Base-by-base conservation (phyloP, 2,329 filamentous ascomycete genomes). In the Sphaceloma murrayae region DNA sequence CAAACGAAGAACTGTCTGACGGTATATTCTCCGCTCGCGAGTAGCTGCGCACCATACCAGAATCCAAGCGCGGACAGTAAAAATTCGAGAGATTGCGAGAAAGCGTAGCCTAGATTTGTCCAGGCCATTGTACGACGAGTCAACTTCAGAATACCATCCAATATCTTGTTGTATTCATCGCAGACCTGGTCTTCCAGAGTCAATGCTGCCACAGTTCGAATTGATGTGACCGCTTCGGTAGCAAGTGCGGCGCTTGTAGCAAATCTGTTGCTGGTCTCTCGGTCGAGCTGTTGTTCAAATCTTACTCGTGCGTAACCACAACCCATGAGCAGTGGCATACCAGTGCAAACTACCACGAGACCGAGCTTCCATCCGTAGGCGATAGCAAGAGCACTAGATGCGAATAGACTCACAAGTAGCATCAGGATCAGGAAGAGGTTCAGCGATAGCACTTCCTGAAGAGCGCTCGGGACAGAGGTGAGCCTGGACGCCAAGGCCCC, bases 281-380 rank as follows among this genome's bases (percentile, higher is more conserved):
- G 69, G 49, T 83, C 79, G 47, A 85, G 84, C 49, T 78, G 66
- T n/a, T 77, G 59, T 57, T 82, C 78, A 52, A 72, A 66, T 13
- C 67, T 62, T 32, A 77, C 60, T 9, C 74, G 65, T 50, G 68
- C 60, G 49, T 67, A 75, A 2, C 67, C 67, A 9, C 70, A 67
- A 3, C 58, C 51, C 5, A 75, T 60, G 3, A 74, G 67, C 5
- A 71, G 58, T 1, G 73, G 73, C 46, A 75, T 57, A 0, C 67
- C 65, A 1, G 82, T 75, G 52, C 76, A 81, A 5, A 78, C 64
- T 0, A 74, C 72, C 0, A 88, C 77, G 0, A 86, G 63, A 0
- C 79, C 76, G 7, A 88, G 67, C 58, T 86, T 87, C 83, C 84
- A 88, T 1, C 80, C 80, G 56, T 81, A 85, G 3, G 72, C 67